Evolutionary conservation across 2,329 filamentous ascomycete species (phyloP), one percentile per base, ranked within the genome.

Genomic region (Stenocarpella maydis): DNA sequence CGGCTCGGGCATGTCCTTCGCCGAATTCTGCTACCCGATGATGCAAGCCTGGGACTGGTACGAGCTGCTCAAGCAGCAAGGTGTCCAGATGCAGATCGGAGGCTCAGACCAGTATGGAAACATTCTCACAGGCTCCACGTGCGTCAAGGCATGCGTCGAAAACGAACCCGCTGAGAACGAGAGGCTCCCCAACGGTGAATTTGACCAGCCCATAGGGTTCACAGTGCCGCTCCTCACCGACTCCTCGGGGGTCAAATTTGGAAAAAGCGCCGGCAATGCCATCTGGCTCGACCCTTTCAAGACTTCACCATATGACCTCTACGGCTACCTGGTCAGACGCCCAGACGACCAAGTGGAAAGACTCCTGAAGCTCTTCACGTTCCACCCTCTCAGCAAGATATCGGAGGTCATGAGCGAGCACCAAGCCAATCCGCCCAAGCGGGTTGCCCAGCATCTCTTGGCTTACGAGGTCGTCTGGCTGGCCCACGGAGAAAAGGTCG

Each of bases 11-110:
- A 95, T 99, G 91, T 97, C 95, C 0, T 92, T 97, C 75, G 91
- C 93, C 43, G 96, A 99, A 78, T 97, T 99, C 79, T 88, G 90
- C 50, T 99, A 99, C 77, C 96, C 97, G 1, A 82, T 99, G 19
- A 88, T 98, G 75, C 96, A 99, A 78, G 94, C 92, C 26, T 98
- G 95, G 92, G 96, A 99, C 79, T 99, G 95, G 88, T 98, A 93
- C 93, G 86, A 92, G 74, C 87, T 98, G 82, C 97, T 92, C 80
- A 79, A 75, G 71, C 86, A 88, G 55, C 84, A 86, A 28, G 87
- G 87, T 58, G 85, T 94, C 12, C 91, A 95, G 77, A 87, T 98
- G 78, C 94, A 99, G 81, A 93, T 99, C 65, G 96, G 96, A 69
- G 96, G 96, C 47, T 94, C 94, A 8, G 96, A 99, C 78, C 96